These are phyloP conservation scores for Solanum chiquidenum DNA, from an alignment of 257 asterid species.

Conservation along the genomic window DNA sequence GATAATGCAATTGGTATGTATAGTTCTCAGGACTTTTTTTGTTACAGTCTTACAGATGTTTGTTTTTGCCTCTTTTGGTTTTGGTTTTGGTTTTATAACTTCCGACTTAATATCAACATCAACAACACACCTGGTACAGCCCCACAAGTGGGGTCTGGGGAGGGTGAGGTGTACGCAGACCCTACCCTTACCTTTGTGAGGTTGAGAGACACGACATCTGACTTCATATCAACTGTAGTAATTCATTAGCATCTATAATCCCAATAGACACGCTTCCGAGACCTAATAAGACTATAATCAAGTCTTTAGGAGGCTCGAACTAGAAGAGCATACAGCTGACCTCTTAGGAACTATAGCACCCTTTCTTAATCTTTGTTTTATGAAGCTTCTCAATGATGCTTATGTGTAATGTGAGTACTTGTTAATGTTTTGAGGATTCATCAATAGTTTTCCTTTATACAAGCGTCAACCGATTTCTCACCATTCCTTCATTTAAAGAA, in stretches of 20 bases:
- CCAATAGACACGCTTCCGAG: neutral
- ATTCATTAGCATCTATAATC: neutral
- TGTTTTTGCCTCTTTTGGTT: neutral
- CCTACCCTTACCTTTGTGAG: neutral
- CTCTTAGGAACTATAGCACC: neutral
- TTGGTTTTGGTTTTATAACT: neutral
- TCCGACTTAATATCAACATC: neutral
- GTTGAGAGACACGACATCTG: neutral
- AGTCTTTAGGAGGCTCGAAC: neutral
- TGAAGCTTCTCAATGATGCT: neutral
- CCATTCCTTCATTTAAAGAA: neutral
- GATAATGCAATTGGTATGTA: conserved; percentile 79
- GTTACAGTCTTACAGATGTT: neutral
- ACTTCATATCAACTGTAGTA: neutral
- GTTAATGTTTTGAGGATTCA: neutral
- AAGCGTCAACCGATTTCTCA: neutral
- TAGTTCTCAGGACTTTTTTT: neutral
- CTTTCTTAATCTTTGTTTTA: neutral
- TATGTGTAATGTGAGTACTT: neutral
- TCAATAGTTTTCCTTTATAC: neutral
- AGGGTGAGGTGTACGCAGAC: neutral
- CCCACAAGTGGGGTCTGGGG: neutral
- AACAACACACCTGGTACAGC: neutral
- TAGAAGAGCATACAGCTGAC: neutral
- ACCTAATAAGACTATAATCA: neutral